phyloP scores from a whole-genome alignment of 2,329 filamentous ascomycete genomes.

The Fusarium sororula region DNA sequence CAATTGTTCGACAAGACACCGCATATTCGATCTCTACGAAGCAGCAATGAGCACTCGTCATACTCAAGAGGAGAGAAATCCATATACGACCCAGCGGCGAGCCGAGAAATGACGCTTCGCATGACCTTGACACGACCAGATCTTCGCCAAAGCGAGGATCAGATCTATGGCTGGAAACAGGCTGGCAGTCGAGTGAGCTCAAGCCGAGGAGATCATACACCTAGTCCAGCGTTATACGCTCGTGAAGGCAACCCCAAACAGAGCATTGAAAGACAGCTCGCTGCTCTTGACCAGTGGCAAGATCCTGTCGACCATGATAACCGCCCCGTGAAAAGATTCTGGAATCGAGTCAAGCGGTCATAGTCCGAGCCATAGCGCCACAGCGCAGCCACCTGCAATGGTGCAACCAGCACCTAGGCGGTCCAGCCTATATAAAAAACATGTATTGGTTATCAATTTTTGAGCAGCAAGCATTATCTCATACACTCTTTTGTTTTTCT shows the following conservation, averaged over 20 bases:
- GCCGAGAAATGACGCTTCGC: conserved; percentile 90
- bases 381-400: not conserved
- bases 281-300: conserved; percentile 62
- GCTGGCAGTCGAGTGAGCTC: conserved; percentile 55
- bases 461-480: conserved; percentile 6
- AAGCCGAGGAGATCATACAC: conserved; percentile 46
- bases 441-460: not conserved
- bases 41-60: conserved; percentile 39
- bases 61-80: conserved; percentile 52
- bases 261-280: conserved; percentile 63
- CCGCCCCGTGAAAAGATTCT: conserved; percentile 69
- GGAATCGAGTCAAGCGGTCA: conserved; percentile 67
- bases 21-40: conserved; percentile 42
- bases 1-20: conserved; percentile 55
- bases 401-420: not conserved
- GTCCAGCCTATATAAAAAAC: not conserved
- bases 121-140: conserved; percentile 96
- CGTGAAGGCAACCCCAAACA: conserved; percentile 56
- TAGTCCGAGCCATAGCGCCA: conserved; percentile 18
- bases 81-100: conserved; percentile 63
- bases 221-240: conserved; percentile 34
- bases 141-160: conserved; percentile 77
- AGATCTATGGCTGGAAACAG: conserved; percentile 75
- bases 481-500: conserved; percentile 9
- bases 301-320: conserved; percentile 51